Evolutionary conservation across 805 yeast genomes (phyloP), one percentile per base, ranked within the genome.

Genomic region (Citeromyces nyonsensis): DNA sequence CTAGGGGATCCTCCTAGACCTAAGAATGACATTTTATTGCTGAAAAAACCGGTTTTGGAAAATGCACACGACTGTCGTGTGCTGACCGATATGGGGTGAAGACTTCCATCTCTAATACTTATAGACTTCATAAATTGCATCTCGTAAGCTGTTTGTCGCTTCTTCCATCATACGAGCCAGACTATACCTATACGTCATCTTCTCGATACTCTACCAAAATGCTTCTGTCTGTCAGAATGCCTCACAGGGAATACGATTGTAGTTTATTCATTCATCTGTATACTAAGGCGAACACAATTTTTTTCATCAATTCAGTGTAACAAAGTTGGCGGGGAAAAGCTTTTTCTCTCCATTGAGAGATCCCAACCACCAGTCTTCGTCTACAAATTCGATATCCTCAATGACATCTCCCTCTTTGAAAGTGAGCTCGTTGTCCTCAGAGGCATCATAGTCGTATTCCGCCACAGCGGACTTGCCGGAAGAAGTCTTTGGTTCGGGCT

Each of bases 281-380:
- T 10, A 12, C 6, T 5, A 11, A 4, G 24, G 24, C 18, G 20
- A 4, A 28, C 10, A 28, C 15, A n/a, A 9, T 26, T 26, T 26
- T 8, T n/a, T 10, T 13, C 15, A 32, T 11, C 28, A 28, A 12
- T 35, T 25, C 29, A 32, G 43, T 30, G 51, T 50, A 32, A 91
- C 97, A 49, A 81, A 84, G 56, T 83, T 85, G 28, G 94, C 73
- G 33, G 98, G 98, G 73, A 88, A 86, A 35, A 88, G 61, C 36
- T 91, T 91, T 42, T 69, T 66, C 42, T 73, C 79, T 29, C 95
- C 95, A 24, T 73, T 57, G 43, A 76, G 64, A 39, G 70, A 73
- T 33, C 98, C 98, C 34, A 79, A 63, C 97, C 97, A 91, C 98
- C 98, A 91, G 50, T 83, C 95, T 30, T 83, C 95, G 44, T 85